These are phyloP conservation scores for Backusella parvicylindrica DNA, from an alignment of 192 early-diverging fungal genomes.

Conservation along the genomic window DNA sequence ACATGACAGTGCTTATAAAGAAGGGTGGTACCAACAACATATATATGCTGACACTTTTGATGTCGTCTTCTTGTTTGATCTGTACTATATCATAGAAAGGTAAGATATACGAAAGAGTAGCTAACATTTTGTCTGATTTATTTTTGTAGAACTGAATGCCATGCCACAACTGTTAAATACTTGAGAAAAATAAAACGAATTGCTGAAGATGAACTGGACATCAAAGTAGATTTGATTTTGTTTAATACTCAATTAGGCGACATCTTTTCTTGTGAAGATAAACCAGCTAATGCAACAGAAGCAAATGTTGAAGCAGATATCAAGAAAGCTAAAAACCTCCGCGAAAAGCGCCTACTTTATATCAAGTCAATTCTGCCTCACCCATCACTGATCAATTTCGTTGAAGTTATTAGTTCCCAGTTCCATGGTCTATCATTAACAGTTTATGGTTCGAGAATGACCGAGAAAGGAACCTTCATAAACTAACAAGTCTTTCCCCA, in stretches of 20 bases:
- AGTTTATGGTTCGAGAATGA: constrained; percentile 1
- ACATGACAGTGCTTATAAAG: neutral
- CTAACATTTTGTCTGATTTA: neutral
- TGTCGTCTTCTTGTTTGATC: neutral
- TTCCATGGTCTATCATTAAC: neutral
- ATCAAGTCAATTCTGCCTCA: neutral
- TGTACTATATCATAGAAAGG: neutral
- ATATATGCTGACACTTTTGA: neutral
- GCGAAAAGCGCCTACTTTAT: neutral
- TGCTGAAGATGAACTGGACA: neutral
- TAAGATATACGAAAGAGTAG: neutral
- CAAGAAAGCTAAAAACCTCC: neutral
- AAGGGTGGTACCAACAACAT: neutral
- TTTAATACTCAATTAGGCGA: neutral
- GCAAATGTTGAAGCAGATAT: neutral
- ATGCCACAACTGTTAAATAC: neutral
- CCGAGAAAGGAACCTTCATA: neutral
- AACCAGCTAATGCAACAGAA: neutral
- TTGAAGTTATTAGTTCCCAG: neutral
- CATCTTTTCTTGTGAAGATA: neutral
- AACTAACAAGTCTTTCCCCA: neutral
- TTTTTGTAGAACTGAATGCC: neutral
- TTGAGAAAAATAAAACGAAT: neutral
- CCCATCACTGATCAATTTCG: neutral
- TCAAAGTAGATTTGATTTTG: neutral